Conservation (phyloP, 2,329 filamentous ascomycete genomes). For the Lizonia empirigonia region DNA sequence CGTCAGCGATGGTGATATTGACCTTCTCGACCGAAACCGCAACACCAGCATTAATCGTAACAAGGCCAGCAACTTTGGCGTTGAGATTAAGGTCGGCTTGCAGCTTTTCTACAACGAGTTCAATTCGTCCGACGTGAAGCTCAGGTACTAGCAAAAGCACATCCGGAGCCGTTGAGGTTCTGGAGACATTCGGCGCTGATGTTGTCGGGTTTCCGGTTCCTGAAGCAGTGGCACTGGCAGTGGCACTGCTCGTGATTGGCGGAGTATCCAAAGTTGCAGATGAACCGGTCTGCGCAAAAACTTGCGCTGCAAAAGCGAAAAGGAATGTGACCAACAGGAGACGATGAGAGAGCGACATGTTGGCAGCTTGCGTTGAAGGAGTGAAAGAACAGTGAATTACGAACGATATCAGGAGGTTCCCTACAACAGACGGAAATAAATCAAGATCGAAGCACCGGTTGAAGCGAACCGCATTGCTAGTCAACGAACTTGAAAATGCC, state of each 20-base stretch:
- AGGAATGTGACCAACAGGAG: conserved; percentile 41
- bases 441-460: conserved; percentile 23
- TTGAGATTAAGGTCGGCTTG: conserved; percentile 65
- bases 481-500: conserved; percentile 26
- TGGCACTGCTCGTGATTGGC: conserved; percentile 35
- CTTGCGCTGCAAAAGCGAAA: conserved; percentile 31
- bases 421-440: conserved; percentile 7
- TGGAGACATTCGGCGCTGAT: conserved; percentile 33
- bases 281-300: conserved; percentile 38
- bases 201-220: conserved; percentile 23
- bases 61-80: conserved; percentile 64
- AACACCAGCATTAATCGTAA: conserved; percentile 59
- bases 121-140: conserved; percentile 64
- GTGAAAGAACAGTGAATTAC: conserved; percentile 9
- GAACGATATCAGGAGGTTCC: conserved; percentile 1
- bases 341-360: conserved; percentile 44
- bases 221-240: conserved; percentile 11
- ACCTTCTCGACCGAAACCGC: conserved; percentile 56
- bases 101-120: conserved; percentile 65
- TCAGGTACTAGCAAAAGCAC: conserved; percentile 64
- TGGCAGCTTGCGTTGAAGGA: conserved; percentile 26
- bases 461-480: conserved; percentile 19
- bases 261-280: conserved; percentile 31
- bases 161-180: conserved; percentile 56
- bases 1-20: conserved; percentile 67